Evolutionary conservation across 2,329 filamentous ascomycete genomes (phyloP), one percentile per base, ranked within the genome.

Genomic region (Talaromyces pinophilus): DNA sequence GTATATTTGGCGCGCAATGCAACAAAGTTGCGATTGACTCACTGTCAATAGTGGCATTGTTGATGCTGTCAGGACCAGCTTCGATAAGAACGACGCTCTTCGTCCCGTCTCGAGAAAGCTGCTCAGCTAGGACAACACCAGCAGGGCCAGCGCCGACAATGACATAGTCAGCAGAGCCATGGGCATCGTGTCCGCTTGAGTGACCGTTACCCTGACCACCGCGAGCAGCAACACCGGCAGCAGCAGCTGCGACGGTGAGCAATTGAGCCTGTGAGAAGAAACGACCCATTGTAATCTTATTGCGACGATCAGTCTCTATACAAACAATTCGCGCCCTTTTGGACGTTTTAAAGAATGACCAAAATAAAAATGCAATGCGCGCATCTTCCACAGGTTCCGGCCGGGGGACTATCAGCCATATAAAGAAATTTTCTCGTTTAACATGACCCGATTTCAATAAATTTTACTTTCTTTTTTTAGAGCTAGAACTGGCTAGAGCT

Each of bases 41-140:
- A 40, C 55, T 59, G 10, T 38, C 22, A 42, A 59, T 10, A 30
- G n/a, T 22, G n/a, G 33, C 33, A 59, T 59, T 42, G 55, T 38
- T 19, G 22, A 38, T 59, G 10, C 33, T 38, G 55, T 59, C 55
- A 19, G 55, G 55, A 22, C 55, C 55, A 25, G 33, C 55, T n/a
- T 59, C 55, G 11, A 59, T 38, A 38, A 59, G 55, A 7, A 59
- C 33, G 1, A 59, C 33, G n/a, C 38, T 59, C 33, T 38, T 42
- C 11, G 33, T 38, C 15, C n/a, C 33, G 15, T 59, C 19, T 3
- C 55, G 55, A 38, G 54, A 38, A 17, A 59, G 33, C 55, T 59
- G 55, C 55, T 59, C 55, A 38, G 30, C 55, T 5, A 59, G 55
- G 10, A 59, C 55, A 38, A 59, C n/a, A 38, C 55, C 55, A 17